Conservation (phyloP, 352 stramenopile species). For the Phytopythium montanum region DNA sequence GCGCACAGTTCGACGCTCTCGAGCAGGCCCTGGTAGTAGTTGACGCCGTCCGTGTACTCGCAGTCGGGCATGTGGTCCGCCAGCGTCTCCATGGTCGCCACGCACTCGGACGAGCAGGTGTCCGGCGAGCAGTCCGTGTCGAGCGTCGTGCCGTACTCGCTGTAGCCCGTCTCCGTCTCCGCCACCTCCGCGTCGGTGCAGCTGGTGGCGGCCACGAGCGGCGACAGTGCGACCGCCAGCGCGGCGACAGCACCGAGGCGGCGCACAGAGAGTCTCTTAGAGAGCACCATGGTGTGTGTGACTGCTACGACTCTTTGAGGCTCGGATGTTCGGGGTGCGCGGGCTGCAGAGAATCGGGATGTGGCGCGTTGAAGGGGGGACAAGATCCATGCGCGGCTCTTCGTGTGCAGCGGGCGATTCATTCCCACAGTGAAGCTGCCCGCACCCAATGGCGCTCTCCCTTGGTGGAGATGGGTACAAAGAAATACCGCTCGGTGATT, state of each 20-base stretch:
- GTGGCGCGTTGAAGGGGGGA: neutral
- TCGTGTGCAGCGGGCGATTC: no score
- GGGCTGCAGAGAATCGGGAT: neutral
- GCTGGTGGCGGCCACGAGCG: neutral
- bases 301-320: no score
- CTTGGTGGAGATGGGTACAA: neutral
- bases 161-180: neutral
- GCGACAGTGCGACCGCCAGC: neutral
- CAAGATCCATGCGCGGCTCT: neutral
- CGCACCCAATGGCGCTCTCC: neutral
- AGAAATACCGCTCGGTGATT: neutral
- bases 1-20: neutral
- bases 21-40: constrained; percentile 1
- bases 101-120: neutral
- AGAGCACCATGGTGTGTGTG: neutral
- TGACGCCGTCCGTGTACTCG: constrained; percentile 9
- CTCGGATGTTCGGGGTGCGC: neutral
- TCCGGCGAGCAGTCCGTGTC: constrained; percentile 1
- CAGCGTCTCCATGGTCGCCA: neutral
- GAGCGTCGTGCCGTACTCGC: neutral
- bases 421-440: neutral
- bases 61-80: constrained; percentile 6
- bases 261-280: constrained; percentile 1
- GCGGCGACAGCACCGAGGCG: neutral
- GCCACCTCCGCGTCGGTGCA: constrained; percentile 2